phyloP scores from a whole-genome alignment of 140 eudicot species.

The Anethum foeniculum region DNA sequence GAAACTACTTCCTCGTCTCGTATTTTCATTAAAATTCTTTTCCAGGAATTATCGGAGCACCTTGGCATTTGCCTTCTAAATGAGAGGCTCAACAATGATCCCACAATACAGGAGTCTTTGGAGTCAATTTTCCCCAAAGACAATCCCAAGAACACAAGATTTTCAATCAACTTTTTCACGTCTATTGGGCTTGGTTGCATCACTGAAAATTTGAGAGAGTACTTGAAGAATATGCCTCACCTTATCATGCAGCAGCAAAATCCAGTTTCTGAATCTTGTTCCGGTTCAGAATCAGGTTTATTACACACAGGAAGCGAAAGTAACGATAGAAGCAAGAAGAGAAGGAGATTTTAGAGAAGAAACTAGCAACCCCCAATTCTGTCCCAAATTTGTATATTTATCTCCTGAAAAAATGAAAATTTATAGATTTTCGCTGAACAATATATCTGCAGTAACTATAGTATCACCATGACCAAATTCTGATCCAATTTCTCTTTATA shows the following conservation, averaged over 20 bases:
- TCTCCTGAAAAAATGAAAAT: not conserved
- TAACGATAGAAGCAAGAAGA: constrained; percentile 42
- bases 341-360: constrained; percentile 18
- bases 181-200: constrained; percentile 96
- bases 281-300: constrained; percentile 44
- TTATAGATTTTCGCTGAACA: not conserved
- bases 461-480: not conserved
- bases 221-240: constrained; percentile 89
- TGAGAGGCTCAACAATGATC: constrained; percentile 67
- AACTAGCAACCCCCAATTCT: not conserved
- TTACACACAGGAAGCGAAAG: constrained; percentile 39
- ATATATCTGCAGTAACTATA: not conserved
- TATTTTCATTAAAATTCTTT: constrained; percentile 83
- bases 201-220: constrained; percentile 82
- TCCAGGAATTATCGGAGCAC: constrained; percentile 90
- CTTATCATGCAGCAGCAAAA: constrained; percentile 81
- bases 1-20: constrained; percentile 91
- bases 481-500: not conserved
- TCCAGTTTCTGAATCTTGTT: constrained; percentile 45
- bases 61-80: constrained; percentile 73
- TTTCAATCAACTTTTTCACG: constrained; percentile 84
- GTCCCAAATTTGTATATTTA: not conserved
- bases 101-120: constrained; percentile 68
- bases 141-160: constrained; percentile 80
- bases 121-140: constrained; percentile 87